Percentiles rank a stretch among this genome's conserved stretches.
Conservation (phyloP, 345 rosid genomes). For the Punica granatum region DNA sequence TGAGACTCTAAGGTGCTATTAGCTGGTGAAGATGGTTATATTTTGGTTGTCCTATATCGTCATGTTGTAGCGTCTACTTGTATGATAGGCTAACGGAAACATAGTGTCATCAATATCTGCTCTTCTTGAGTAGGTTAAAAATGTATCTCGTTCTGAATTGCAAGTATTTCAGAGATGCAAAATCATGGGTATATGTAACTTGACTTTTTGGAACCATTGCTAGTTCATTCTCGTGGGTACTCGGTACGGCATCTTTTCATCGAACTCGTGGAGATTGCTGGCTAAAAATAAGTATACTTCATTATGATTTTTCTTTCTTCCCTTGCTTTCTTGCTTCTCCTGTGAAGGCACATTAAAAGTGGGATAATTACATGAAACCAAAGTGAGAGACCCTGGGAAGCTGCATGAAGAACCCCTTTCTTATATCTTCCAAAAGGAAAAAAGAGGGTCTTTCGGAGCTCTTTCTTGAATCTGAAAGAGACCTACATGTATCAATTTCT, state of each 20-base stretch:
- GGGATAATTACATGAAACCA: no score
- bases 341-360: no score
- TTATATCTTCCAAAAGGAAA: no score
- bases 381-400: no score
- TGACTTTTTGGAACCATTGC: not conserved
- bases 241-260: no score
- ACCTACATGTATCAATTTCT: not conserved
- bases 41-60: not conserved
- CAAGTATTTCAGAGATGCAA: not conserved
- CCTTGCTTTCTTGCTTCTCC: no score
- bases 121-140: not conserved
- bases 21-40: not conserved
- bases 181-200: not conserved
- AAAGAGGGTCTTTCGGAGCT: not conserved
- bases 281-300: no score
- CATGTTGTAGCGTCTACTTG: not conserved
- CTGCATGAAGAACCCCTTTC: no score
- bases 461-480: not conserved
- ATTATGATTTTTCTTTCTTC: no score
- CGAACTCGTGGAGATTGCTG: no score
- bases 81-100: not conserved
- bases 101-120: not conserved
- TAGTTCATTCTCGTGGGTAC: not conserved
- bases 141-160: not conserved
- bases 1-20: slow-evolving; percentile 24